Evolutionary conservation across 169 alveolate genomes (phyloP).

Genomic region (Plasmodium falciparum): DNA sequence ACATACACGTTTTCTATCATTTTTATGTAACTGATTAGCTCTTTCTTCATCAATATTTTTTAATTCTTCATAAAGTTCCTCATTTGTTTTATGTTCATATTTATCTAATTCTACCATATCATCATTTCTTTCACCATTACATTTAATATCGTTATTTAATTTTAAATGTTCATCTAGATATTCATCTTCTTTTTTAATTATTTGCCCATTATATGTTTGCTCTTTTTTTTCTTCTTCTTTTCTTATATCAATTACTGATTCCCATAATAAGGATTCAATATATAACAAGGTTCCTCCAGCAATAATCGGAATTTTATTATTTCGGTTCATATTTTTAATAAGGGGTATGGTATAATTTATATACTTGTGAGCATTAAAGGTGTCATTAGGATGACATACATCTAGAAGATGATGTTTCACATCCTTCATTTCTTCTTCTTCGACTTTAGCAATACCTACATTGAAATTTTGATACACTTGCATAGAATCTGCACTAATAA

Average conservation of each 20-base stretch:
- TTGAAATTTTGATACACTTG: slow-evolving; percentile 84
- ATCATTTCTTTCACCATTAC: neutral
- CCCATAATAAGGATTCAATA: slow-evolving; percentile 83
- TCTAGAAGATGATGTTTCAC: slow-evolving; percentile 83
- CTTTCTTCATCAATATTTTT: slow-evolving; percentile 80
- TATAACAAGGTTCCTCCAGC: slow-evolving; percentile 86
- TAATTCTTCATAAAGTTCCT: slow-evolving; percentile 76
- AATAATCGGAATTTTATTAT: slow-evolving; percentile 78
- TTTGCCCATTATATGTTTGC: too few species aligned
- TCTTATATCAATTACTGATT: slow-evolving; percentile 76
- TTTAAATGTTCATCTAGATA: too few species aligned
- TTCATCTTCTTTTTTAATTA: too few species aligned
- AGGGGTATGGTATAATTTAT: slow-evolving; percentile 72
- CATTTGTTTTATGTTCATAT: slow-evolving; percentile 63
- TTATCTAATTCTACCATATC: neutral
- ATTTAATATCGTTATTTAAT: too few species aligned
- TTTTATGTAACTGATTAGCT: slow-evolving; percentile 81
- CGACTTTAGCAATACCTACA: slow-evolving; percentile 84
- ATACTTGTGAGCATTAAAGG: slow-evolving; percentile 79
- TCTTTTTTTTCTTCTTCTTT: slow-evolving; percentile 17
- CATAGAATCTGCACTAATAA: slow-evolving; percentile 86
- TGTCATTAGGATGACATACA: slow-evolving; percentile 75
- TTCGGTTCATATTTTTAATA: slow-evolving; percentile 25
- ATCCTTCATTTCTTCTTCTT: slow-evolving; percentile 74
- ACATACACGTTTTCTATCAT: slow-evolving; percentile 84